Conservation (phyloP, 139 green algal genomes). For the Coelastrella sp. region DNA sequence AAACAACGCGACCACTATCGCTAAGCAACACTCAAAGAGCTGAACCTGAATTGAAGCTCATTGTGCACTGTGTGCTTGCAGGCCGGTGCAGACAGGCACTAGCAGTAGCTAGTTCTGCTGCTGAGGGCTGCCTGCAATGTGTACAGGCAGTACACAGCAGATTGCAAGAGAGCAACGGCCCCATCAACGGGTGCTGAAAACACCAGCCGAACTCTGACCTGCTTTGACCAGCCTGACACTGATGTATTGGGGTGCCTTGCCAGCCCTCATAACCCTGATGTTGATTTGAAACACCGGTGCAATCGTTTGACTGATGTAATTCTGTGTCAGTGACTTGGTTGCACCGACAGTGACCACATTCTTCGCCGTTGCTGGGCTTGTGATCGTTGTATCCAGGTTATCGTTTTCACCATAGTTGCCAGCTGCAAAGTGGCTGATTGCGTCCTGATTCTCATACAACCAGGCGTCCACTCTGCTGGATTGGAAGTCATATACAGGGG, state of each 20-base stretch:
- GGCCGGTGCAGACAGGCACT: too few species aligned
- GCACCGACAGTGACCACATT: slow-evolving; percentile 89
- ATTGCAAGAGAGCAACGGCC: too few species aligned
- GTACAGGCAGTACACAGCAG: too few species aligned
- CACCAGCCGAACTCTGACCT: background rate
- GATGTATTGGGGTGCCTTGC: background rate
- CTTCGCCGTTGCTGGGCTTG: slow-evolving; percentile 85
- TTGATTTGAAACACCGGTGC: slow-evolving; percentile 2
- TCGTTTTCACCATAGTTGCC: slow-evolving; percentile 76
- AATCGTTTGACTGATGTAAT: slow-evolving; percentile 13
- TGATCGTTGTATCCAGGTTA: slow-evolving; percentile 75
- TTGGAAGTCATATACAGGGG: slow-evolving; percentile 78
- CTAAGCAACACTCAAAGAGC: too few species aligned
- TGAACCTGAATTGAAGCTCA: too few species aligned
- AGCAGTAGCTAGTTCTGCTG: too few species aligned
- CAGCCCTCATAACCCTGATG: background rate
- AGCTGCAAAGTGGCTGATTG: slow-evolving; percentile 71
- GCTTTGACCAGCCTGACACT: slow-evolving; percentile 34
- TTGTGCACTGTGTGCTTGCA: too few species aligned
- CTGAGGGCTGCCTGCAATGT: too few species aligned
- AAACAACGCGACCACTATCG: too few species aligned
- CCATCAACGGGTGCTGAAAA: background rate
- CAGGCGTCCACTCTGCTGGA: slow-evolving; percentile 74
- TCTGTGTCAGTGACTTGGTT: slow-evolving; percentile 55
- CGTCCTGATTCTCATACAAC: slow-evolving; percentile 64